Evolutionary conservation across 495 filamentous ascomycete species (phyloP).

Genomic region (Hyphodiscus hymeniophilus): DNA sequence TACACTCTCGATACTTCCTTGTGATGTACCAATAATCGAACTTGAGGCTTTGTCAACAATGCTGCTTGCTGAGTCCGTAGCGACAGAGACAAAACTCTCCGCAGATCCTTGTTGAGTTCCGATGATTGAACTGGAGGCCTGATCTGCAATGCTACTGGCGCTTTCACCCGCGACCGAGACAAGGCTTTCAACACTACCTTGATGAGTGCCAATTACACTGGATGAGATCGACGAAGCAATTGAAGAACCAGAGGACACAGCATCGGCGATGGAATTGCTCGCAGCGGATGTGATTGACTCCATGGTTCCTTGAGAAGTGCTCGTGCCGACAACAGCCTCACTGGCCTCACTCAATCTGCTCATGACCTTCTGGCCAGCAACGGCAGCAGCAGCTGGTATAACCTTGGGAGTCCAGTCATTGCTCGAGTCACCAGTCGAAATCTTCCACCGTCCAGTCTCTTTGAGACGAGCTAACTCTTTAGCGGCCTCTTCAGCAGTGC

Average conservation of each 20-base stretch:
- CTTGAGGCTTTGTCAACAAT: constrained; percentile 29
- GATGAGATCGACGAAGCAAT: constrained; percentile 5
- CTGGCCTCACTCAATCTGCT: constrained; percentile 27
- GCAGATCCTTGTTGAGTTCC: constrained; percentile 25
- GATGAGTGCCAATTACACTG: constrained; percentile 10
- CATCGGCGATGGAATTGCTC: constrained; percentile 26
- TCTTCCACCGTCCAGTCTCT: constrained; percentile 80
- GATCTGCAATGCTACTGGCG: constrained; percentile 12
- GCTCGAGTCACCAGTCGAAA: constrained; percentile 62
- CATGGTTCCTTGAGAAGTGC: constrained; percentile 28
- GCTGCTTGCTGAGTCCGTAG: constrained; percentile 21
- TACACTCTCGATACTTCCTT: constrained; percentile 24
- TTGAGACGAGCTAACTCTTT: constrained; percentile 78
- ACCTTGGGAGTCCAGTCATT: constrained; percentile 62
- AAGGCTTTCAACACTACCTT: constrained; percentile 18
- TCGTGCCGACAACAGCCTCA: constrained; percentile 25
- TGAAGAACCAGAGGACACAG: constrained; percentile 26
- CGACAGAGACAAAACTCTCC: constrained; percentile 30
- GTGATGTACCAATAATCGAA: constrained; percentile 25
- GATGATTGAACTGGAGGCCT: constrained; percentile 20
- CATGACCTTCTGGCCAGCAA: constrained; percentile 34
- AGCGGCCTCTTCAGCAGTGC: constrained; percentile 68
- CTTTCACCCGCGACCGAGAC: constrained; percentile 21
- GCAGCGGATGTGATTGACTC: constrained; percentile 29
- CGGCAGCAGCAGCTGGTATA: constrained; percentile 37